These are phyloP conservation scores for Hypomyces perniciosus DNA, from an alignment of 2,329 filamentous ascomycete genomes.

Conservation along the genomic window DNA sequence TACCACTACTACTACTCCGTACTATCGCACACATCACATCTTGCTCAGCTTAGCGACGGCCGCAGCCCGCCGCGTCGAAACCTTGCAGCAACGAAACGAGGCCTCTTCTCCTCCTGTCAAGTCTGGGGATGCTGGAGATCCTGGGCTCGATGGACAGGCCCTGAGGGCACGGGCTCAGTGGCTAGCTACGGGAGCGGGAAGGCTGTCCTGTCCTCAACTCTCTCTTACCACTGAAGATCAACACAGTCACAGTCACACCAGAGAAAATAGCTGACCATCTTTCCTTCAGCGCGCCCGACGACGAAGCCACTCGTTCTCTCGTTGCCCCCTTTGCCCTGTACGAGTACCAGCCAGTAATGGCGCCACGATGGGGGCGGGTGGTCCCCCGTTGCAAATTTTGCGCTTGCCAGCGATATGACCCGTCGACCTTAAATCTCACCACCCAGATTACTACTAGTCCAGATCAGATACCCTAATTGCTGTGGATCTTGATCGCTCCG, in stretches of 20 bases:
- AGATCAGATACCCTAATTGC: conserved; percentile 16
- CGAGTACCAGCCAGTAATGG: conserved; percentile 3
- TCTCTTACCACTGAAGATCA: too few relatives aligned
- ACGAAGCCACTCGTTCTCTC: neutral
- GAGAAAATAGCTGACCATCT: too few relatives aligned
- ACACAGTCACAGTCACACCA: too few relatives aligned
- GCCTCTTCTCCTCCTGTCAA: conserved; percentile 1
- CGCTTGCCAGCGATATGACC: conserved; percentile 11
- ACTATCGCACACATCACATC: neutral
- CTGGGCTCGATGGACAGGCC: too few relatives aligned
- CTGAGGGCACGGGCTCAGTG: too few relatives aligned
- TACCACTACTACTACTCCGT: neutral
- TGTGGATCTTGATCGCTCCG: conserved; percentile 18
- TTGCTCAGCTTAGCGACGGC: conserved; percentile 15
- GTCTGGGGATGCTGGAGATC: too few relatives aligned
- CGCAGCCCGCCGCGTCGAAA: conserved; percentile 12
- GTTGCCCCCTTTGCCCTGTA: neutral
- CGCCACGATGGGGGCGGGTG: conserved; percentile 10
- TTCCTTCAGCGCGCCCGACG: too few relatives aligned
- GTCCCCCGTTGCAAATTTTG: conserved; percentile 10
- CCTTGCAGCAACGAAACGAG: conserved; percentile 2
- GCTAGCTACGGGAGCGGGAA: too few relatives aligned
- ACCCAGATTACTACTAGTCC: conserved; percentile 11
- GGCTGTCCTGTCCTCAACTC: too few relatives aligned
- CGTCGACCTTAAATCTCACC: conserved; percentile 16